Conservation (phyloP, 352 stramenopile genomes). For the Phytophthora kernoviae region DNA sequence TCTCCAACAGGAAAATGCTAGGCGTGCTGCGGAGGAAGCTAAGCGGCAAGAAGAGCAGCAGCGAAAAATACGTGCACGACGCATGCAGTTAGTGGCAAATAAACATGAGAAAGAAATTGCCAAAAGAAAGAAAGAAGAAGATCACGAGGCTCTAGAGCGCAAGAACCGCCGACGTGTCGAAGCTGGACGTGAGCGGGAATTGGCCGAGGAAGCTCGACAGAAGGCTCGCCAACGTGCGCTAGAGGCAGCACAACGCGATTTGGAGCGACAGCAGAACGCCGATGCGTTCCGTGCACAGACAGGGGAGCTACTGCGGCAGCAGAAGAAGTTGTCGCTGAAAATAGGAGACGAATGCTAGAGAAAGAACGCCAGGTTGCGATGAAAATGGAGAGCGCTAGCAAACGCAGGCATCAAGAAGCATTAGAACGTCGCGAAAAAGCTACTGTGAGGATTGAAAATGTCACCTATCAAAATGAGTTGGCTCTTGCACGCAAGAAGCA, state of each 20-base stretch:
- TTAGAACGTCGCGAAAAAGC: conserved; percentile 58
- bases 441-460: conserved; percentile 57
- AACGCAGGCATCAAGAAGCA: conserved; percentile 58
- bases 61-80: conserved; percentile 49
- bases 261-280: conserved; percentile 64
- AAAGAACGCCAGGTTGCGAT: conserved; percentile 62
- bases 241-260: conserved; percentile 53
- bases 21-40: conserved; percentile 52
- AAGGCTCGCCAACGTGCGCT: conserved; percentile 39
- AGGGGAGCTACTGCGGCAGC: conserved; percentile 61
- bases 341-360: conserved; percentile 61
- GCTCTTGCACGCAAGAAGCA: conserved; percentile 60
- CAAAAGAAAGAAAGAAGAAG: conserved; percentile 69
- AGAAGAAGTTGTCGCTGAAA: conserved; percentile 57
- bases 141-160: conserved; percentile 53
- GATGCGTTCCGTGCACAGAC: conserved; percentile 75
- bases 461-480: conserved; percentile 62
- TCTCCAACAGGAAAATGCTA: conserved; percentile 66
- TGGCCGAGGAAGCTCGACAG: conserved; percentile 48
- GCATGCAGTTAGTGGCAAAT: conserved; percentile 49
- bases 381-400: conserved; percentile 66
- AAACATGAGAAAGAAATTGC: conserved; percentile 69
- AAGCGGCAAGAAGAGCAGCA: conserved; percentile 66
- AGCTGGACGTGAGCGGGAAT: conserved; percentile 55
- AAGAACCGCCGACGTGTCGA: conserved; percentile 39